These are phyloP conservation scores for Claviceps sorghi DNA, from an alignment of 2,329 filamentous ascomycete species.

Conservation along the genomic window DNA sequence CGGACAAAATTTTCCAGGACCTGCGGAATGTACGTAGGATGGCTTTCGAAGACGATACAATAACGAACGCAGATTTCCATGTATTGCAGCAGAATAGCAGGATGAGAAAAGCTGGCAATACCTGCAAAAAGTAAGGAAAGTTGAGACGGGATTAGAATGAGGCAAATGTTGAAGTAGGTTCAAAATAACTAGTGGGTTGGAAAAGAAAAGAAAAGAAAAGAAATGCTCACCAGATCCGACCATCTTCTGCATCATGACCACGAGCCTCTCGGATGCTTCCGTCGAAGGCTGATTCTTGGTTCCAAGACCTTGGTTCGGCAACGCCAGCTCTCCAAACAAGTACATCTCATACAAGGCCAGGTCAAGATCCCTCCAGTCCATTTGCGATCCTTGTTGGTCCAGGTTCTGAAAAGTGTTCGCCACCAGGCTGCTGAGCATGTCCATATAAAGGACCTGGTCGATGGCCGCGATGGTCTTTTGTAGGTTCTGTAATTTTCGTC, in stretches of 20 bases:
- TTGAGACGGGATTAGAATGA: background rate
- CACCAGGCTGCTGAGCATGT: constrained; percentile 78
- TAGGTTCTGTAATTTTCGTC: constrained; percentile 75
- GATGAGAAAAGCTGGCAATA: constrained; percentile 73
- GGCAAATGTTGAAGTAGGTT: background rate
- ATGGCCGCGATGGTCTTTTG: constrained; percentile 88
- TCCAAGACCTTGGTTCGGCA: constrained; percentile 75
- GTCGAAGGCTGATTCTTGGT: constrained; percentile 70
- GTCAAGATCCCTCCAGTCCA: constrained; percentile 93
- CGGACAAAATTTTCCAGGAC: constrained; percentile 85
- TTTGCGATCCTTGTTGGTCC: constrained; percentile 53
- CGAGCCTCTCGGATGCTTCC: constrained; percentile 64
- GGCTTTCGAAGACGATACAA: constrained; percentile 78
- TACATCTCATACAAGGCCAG: constrained; percentile 91
- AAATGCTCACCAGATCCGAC: constrained; percentile 63
- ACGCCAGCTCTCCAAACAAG: constrained; percentile 85
- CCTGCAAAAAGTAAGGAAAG: constrained; percentile 30
- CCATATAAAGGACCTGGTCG: constrained; percentile 76
- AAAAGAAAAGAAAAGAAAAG: background rate
- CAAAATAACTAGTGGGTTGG: background rate
- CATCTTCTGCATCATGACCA: constrained; percentile 92
- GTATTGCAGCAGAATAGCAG: constrained; percentile 85
- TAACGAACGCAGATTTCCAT: constrained; percentile 98
- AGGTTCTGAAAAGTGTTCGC: constrained; percentile 73
- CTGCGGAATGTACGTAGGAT: constrained; percentile 65